Conservation (phyloP, 2,329 filamentous ascomycete genomes). For the Fusarium paranaense region DNA sequence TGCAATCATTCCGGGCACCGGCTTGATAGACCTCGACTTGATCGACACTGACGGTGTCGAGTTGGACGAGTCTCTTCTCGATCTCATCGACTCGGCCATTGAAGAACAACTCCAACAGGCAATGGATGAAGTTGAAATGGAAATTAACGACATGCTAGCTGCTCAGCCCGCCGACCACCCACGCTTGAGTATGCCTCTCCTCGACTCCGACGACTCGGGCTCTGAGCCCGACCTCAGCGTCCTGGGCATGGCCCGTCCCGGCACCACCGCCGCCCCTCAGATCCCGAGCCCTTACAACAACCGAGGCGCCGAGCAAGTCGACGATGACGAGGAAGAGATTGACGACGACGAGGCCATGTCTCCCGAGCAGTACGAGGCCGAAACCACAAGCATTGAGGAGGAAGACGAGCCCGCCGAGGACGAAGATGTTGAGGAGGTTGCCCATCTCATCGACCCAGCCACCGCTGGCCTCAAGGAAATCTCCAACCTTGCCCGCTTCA, state of each 20-base stretch:
- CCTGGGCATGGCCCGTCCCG: conserved; percentile 50
- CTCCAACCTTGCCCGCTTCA: conserved; percentile 85
- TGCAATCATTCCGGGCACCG: background rate
- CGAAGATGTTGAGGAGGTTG: conserved; percentile 38
- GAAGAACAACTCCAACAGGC: background rate
- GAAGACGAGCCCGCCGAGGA: conserved; percentile 52
- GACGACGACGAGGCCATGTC: conserved; percentile 40
- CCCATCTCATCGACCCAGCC: conserved; percentile 63
- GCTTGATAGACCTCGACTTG: background rate
- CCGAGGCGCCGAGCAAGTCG: conserved; percentile 23
- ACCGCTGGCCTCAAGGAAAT: conserved; percentile 79
- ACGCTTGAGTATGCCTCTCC: conserved; percentile 52
- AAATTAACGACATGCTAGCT: conserved; percentile 41
- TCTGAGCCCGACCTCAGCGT: conserved; percentile 54
- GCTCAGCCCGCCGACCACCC: conserved; percentile 44
- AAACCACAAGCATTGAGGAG: conserved; percentile 48
- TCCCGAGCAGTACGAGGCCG: conserved; percentile 48
- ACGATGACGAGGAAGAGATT: conserved; percentile 36
- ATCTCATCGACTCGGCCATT: background rate
- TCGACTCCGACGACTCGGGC: conserved; percentile 51
- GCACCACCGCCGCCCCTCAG: conserved; percentile 40
- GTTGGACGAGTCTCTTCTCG: background rate
- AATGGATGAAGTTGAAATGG: background rate
- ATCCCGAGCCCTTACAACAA: conserved; percentile 46
- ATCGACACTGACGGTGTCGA: background rate